Conservation (phyloP, 176 grass and related monocot species). For the Triticum turgidum region DNA sequence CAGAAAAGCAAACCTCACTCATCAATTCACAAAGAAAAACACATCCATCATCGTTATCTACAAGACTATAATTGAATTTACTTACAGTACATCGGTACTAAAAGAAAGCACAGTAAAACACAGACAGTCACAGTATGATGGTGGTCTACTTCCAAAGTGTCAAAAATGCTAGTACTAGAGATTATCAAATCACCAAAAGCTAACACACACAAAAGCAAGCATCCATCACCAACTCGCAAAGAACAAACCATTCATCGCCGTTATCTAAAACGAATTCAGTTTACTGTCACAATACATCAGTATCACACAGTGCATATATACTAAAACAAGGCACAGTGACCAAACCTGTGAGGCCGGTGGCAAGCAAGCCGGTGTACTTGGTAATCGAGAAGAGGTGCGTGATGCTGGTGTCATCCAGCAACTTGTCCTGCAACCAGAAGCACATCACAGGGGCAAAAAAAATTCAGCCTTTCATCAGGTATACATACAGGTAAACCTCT, state of each 20-base stretch:
- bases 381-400: constrained; percentile 86
- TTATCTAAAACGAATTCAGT: neutral
- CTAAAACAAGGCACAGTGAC: neutral
- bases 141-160: neutral
- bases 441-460: neutral
- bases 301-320: neutral
- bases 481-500: no score
- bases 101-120: no score
- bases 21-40: no score
- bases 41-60: no score
- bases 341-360: constrained; percentile 94
- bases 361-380: constrained; percentile 79
- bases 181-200: neutral
- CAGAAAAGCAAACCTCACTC: no score
- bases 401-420: constrained; percentile 90
- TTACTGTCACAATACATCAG: neutral
- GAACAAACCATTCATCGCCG: neutral
- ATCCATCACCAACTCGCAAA: neutral
- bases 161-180: neutral
- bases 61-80: no score
- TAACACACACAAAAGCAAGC: neutral
- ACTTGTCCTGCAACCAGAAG: constrained; percentile 68
- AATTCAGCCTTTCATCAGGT: neutral
- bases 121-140: neutral
- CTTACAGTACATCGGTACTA: no score